A percentile compares a stretch with the other conserved stretches of the same genome.
Evolutionary conservation across 2,329 filamentous ascomycete genomes (phyloP).

Genomic region (Trichoderma gracile): DNA sequence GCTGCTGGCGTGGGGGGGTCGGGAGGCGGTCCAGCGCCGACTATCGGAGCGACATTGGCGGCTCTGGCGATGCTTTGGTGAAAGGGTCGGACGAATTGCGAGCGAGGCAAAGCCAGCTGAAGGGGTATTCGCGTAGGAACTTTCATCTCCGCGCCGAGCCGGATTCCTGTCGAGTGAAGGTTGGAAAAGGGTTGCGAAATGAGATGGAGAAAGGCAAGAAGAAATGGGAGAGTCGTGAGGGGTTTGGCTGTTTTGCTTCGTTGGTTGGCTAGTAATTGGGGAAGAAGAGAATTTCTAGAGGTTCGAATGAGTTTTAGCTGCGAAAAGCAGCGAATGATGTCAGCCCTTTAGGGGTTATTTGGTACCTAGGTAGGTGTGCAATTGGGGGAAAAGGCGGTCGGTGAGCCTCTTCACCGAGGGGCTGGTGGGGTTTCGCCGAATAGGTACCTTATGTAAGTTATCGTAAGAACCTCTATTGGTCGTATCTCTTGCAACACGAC

Average conservation of each 20-base stretch:
- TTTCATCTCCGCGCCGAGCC: constrained; percentile 41
- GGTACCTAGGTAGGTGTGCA: too few relatives aligned
- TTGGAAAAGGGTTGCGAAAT: accelerated
- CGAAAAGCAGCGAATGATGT: constrained; percentile 26
- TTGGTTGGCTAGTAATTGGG: constrained; percentile 3
- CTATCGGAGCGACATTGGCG: constrained; percentile 54
- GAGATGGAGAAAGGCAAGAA: background rate
- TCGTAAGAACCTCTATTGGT: too few relatives aligned
- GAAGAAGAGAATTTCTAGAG: constrained; percentile 23
- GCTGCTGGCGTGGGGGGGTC: constrained; percentile 51
- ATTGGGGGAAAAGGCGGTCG: background rate
- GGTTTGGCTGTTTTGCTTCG: constrained; percentile 24
- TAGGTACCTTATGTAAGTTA: too few relatives aligned
- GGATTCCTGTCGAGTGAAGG: background rate
- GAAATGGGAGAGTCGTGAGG: constrained; percentile 1
- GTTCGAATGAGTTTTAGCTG: background rate
- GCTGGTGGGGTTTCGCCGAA: background rate
- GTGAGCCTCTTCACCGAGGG: constrained; percentile 19
- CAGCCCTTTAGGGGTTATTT: constrained; percentile 18
- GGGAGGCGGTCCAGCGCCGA: constrained; percentile 61
- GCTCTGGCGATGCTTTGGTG: constrained; percentile 39
- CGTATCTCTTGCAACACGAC: too few relatives aligned
- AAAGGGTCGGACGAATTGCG: constrained; percentile 34
- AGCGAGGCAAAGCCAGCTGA: constrained; percentile 37
- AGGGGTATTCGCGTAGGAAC: constrained; percentile 43